phyloP scores from a whole-genome alignment of 257 asterid species.

The Solanum appendiculatum region DNA sequence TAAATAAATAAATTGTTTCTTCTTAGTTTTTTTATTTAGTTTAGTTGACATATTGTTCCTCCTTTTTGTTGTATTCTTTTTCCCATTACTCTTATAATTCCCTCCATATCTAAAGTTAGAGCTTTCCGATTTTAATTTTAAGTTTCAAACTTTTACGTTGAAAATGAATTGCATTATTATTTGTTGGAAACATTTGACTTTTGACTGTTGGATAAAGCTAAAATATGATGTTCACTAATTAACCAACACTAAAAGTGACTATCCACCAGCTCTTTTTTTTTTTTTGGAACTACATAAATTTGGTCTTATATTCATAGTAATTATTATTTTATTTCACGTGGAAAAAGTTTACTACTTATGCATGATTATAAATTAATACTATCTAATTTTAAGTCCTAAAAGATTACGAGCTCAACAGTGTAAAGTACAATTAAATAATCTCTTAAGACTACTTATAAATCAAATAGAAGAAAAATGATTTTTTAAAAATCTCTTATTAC shows the following conservation, averaged over 20 bases:
- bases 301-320: not conserved
- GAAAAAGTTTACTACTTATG: not conserved
- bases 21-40: not conserved
- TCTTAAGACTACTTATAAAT: not conserved
- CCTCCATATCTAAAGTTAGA: not conserved
- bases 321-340: not conserved
- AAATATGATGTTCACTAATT: not conserved
- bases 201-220: constrained; percentile 17
- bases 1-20: not conserved
- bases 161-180: not conserved
- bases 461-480: no score
- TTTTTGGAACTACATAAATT: not conserved
- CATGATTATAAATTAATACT: not conserved
- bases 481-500: no score
- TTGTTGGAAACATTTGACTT: not conserved
- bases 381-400: not conserved
- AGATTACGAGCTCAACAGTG: not conserved
- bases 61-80: not conserved
- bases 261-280: not conserved
- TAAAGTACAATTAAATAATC: not conserved
- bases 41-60: not conserved
- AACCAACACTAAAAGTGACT: constrained; percentile 5
- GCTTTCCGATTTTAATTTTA: not conserved
- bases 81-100: not conserved
- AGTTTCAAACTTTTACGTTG: not conserved